Base-by-base conservation (phyloP, 768 basidiomycete species). In the Hemileccinum rubropunctum region DNA sequence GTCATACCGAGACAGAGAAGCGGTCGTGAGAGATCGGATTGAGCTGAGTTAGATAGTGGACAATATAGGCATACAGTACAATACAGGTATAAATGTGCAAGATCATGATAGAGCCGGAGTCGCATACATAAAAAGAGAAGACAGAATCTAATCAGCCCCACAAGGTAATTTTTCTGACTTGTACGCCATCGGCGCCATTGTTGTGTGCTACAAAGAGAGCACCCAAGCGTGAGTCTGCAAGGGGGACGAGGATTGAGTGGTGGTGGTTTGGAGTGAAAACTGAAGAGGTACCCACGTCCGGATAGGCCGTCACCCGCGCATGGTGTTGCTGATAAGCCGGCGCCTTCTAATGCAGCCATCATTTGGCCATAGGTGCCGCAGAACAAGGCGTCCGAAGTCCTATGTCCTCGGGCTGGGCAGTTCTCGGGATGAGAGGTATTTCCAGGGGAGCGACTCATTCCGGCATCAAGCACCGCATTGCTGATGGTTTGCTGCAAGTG, bases 331-430 rank as follows among this genome's bases (percentile, higher is more conserved):
- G 59, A 62, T 56, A 75, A 60, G 34, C 74, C 73, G 1, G 70
- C 74, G 14, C 51, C 60, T 42, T 69, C 55, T 37, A 75, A 58
- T n/a, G 74, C 74, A 20, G 58, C 50, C 65, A 68, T 66, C 43
- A 76, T 56, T 57, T 75, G 74, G 10, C 74, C 74, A 54, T 73
- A 75, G 17, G 74, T 75, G 21, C 74, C 74, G 21, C 70, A 66
- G 54, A 72, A 76, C 45, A 76, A 56, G 26, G 71, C 61, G 36
- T 63, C 59, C n/a, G 63, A 17, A 9, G 52, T 53, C 48, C 49
- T 59, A 18, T 62, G 44, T 43, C 52, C 51, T 45, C 54, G 49
- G 32, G 23, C n/a, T 2, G 7, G 34, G 28, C 27, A 48, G 12
- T 54, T 39, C 36, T 45, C 41, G 2, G 50, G 32, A 15, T 14